Evolutionary conservation across 805 yeast genomes (phyloP).

Genomic region (Spathaspora arborariae): DNA sequence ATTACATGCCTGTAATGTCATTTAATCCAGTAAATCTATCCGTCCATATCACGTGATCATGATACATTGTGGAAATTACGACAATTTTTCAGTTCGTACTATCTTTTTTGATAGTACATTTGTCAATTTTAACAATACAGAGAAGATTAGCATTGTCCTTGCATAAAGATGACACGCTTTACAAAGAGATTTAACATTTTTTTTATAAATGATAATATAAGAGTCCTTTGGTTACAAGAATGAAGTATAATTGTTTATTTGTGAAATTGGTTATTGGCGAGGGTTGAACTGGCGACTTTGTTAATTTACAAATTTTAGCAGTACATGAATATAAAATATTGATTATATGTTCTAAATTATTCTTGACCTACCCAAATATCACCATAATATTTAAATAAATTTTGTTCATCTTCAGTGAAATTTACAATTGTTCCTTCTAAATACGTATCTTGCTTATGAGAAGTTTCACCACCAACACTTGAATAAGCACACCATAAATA

Average conservation of each 20-base stretch:
- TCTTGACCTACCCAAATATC: constrained; percentile 46
- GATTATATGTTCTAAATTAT: too few relatives aligned
- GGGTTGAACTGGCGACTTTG: background rate
- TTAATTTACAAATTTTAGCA: background rate
- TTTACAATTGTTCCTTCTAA: constrained; percentile 45
- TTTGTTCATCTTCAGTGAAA: constrained; percentile 26
- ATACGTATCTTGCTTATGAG: constrained; percentile 25
- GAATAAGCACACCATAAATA: constrained; percentile 64
- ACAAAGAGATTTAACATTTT: constrained; percentile 98
- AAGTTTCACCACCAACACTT: constrained; percentile 45
- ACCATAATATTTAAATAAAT: constrained; percentile 43
- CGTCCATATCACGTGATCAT: background rate
- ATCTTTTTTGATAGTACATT: constrained; percentile 50
- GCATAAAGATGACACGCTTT: constrained; percentile 99
- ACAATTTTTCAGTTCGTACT: constrained; percentile 26
- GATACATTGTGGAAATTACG: background rate
- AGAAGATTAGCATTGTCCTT: constrained; percentile 99
- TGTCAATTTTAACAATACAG: constrained; percentile 99
- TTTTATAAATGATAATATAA: constrained; percentile 27
- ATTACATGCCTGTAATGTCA: too few relatives aligned
- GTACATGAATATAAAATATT: too few relatives aligned
- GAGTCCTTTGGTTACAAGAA: background rate
- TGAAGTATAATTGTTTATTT: background rate
- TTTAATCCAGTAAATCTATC: too few relatives aligned
- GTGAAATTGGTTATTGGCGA: background rate